A percentile compares a stretch with the other conserved stretches of the same genome.
phyloP scores from a whole-genome alignment of 1,139 yeast genomes.

The Pichia sp. region DNA sequence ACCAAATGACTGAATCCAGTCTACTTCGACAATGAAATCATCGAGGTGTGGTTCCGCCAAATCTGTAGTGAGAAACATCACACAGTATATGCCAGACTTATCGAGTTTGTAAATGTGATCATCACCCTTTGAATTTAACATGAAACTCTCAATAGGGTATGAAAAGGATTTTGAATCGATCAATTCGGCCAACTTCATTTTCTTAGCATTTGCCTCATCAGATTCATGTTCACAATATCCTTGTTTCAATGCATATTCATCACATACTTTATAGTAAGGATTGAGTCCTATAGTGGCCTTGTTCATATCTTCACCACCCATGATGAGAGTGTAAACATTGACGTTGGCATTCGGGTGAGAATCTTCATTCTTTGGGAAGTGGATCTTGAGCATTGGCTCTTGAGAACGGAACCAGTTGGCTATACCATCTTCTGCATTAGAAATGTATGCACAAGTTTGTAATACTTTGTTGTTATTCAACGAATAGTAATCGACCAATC shows the following conservation, averaged over 20 bases:
- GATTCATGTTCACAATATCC: conserved; percentile 19
- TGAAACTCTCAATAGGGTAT: conserved; percentile 16
- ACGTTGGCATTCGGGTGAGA: conserved; percentile 1
- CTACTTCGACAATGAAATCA: conserved; percentile 15
- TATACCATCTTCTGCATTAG: conserved; percentile 17
- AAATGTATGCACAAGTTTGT: conserved; percentile 26
- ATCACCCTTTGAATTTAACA: conserved; percentile 7
- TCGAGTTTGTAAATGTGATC: conserved; percentile 14
- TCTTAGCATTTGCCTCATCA: conserved; percentile 9
- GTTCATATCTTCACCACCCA: conserved; percentile 20
- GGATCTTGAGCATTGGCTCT: conserved; percentile 10
- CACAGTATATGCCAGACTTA: conserved; percentile 21
- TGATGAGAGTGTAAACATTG: conserved; percentile 18
- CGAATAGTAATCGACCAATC: conserved; percentile 16
- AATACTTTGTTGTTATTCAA: conserved; percentile 17
- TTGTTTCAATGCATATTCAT: conserved; percentile 19
- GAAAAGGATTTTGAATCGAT: conserved; percentile 13
- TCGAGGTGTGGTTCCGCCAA: conserved; percentile 12
- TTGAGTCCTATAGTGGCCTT: conserved; percentile 18
- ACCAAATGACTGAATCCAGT: conserved; percentile 28
- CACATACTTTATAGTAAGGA: conserved; percentile 25
- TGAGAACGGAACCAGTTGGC: conserved; percentile 4
- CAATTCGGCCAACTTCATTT: conserved; percentile 14
- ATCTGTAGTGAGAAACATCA: conserved; percentile 17
- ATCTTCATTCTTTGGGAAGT: conserved; percentile 10